Evolutionary conservation across 2,329 filamentous ascomycete species (phyloP).

Genomic region (Ciborinia camelliae): DNA sequence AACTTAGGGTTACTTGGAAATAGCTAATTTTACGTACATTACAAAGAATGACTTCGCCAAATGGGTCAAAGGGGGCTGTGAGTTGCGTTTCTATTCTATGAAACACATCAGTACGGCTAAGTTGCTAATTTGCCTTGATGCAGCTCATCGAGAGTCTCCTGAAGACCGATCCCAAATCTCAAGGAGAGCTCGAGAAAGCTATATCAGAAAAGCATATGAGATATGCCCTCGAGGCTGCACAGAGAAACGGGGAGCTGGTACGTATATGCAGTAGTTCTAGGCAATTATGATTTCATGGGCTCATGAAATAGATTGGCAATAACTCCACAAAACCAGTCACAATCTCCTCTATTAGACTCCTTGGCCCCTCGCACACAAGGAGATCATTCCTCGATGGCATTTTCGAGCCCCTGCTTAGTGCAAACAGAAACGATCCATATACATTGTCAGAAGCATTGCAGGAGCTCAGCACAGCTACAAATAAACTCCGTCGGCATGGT

Average conservation of each 20-base stretch:
- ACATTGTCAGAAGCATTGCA: slow-evolving; percentile 77
- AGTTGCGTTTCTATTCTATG: background rate
- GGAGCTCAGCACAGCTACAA: slow-evolving; percentile 65
- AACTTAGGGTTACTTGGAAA: background rate
- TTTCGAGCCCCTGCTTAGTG: slow-evolving; percentile 72
- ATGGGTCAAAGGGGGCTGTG: slow-evolving; percentile 13
- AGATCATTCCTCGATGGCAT: slow-evolving; percentile 77
- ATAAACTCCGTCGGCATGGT: slow-evolving; percentile 80
- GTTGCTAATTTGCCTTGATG: slow-evolving; percentile 27
- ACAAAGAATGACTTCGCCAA: slow-evolving; percentile 14
- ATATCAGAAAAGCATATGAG: slow-evolving; percentile 45
- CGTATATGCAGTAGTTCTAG: slow-evolving; percentile 23
- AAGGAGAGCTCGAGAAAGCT: slow-evolving; percentile 54
- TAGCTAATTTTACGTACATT: background rate
- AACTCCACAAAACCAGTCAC: slow-evolving; percentile 86
- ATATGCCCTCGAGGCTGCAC: slow-evolving; percentile 39
- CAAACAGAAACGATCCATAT: slow-evolving; percentile 62
- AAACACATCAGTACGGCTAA: slow-evolving; percentile 39
- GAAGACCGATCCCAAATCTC: slow-evolving; percentile 54
- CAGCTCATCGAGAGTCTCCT: slow-evolving; percentile 20
- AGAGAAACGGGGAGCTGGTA: slow-evolving; percentile 62
- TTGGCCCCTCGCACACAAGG: slow-evolving; percentile 81
- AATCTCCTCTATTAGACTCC: slow-evolving; percentile 78
- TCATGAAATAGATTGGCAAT: slow-evolving; percentile 58
- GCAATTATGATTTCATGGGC: slow-evolving; percentile 1